phyloP scores from a whole-genome alignment of 1,139 yeast genomes.

The Pneumocystis canis region DNA sequence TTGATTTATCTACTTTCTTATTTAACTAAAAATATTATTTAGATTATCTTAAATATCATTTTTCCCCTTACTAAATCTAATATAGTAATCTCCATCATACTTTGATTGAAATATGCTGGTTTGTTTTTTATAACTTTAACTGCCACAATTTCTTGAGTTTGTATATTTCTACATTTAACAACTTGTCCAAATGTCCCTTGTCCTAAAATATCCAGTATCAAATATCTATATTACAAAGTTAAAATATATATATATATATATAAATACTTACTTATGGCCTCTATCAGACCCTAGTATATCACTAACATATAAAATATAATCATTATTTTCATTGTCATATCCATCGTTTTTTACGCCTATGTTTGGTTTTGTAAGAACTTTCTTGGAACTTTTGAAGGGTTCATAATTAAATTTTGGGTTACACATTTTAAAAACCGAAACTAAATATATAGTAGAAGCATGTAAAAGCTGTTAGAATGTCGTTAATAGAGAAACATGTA shows the following conservation, averaged over 20 bases:
- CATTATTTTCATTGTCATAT: constrained; percentile 73
- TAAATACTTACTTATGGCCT: constrained; percentile 28
- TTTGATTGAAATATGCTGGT: constrained; percentile 83
- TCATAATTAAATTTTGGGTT: constrained; percentile 78
- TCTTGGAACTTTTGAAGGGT: constrained; percentile 70
- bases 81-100: constrained; percentile 77
- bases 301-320: constrained; percentile 83
- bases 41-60: not conserved
- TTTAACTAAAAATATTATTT: constrained; percentile 31
- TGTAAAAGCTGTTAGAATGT: constrained; percentile 37
- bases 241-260: not conserved
- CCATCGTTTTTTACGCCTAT: constrained; percentile 76
- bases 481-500: not conserved
- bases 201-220: constrained; percentile 81
- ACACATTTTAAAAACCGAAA: constrained; percentile 73
- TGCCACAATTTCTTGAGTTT: constrained; percentile 80
- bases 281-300: constrained; percentile 84
- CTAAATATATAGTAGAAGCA: constrained; percentile 63
- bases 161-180: constrained; percentile 85
- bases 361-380: constrained; percentile 85
- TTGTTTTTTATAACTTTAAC: constrained; percentile 88
- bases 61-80: constrained; percentile 39
- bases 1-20: constrained; percentile 50
- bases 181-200: constrained; percentile 98
- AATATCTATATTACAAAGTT: constrained; percentile 35